Evolutionary conservation across 2,329 filamentous ascomycete species (phyloP).

Genomic region (Trichophyton simii): DNA sequence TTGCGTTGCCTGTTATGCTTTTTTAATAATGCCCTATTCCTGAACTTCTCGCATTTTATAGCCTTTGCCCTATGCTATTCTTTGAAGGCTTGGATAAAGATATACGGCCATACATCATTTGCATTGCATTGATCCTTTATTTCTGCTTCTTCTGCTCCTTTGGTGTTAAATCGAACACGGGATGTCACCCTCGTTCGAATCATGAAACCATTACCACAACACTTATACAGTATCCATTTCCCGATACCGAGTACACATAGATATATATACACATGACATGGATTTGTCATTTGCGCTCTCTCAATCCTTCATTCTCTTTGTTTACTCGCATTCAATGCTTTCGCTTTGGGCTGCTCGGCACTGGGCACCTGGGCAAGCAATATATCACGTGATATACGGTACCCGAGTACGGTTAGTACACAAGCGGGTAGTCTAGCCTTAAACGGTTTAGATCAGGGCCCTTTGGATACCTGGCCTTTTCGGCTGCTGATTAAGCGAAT

Average conservation of each 20-base stretch:
- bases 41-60: background rate
- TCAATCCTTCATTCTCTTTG: too few relatives aligned
- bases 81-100: background rate
- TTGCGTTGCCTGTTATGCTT: background rate
- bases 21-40: background rate
- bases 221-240: background rate
- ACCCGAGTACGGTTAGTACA: background rate
- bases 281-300: too few relatives aligned
- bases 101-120: background rate
- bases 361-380: too few relatives aligned
- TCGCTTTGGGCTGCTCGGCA: too few relatives aligned
- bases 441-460: background rate
- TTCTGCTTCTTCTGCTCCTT: background rate
- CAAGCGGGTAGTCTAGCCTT: background rate
- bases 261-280: background rate
- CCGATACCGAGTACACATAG: background rate
- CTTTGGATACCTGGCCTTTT: slow-evolving; percentile 10
- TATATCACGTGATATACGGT: background rate
- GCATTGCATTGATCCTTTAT: background rate
- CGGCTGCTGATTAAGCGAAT: slow-evolving; percentile 8
- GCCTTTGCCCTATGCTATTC: background rate
- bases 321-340: too few relatives aligned
- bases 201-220: background rate
- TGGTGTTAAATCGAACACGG: background rate
- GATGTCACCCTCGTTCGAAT: background rate